A percentile compares a stretch with the other conserved stretches of the same genome.
Conservation (phyloP, 2,329 filamentous ascomycete species). For the Botrytis deweyae region DNA sequence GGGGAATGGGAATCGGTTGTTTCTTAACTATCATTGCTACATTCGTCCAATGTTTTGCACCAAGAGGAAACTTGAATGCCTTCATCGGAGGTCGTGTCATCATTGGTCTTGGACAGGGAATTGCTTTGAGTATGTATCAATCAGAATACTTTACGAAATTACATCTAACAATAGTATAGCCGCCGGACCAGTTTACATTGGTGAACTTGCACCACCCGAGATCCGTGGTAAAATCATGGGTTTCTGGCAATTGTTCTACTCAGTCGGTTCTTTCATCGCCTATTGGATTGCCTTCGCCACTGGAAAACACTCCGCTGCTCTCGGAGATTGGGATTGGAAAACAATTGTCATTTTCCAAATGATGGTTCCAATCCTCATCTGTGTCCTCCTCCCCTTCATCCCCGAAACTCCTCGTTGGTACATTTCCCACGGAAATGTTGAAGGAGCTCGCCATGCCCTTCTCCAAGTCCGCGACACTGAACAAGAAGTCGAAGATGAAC, state of each 20-base stretch:
- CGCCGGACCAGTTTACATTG: conserved; percentile 66
- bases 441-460: conserved; percentile 47
- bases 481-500: conserved; percentile 60
- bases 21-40: conserved; percentile 66
- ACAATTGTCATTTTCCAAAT: conserved; percentile 73
- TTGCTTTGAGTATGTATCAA: conserved; percentile 55
- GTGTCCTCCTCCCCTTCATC: conserved; percentile 61
- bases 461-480: conserved; percentile 61
- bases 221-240: conserved; percentile 68
- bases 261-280: conserved; percentile 47
- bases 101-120: conserved; percentile 68
- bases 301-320: conserved; percentile 26
- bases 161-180: conserved; percentile 4
- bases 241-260: conserved; percentile 69
- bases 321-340: conserved; percentile 70
- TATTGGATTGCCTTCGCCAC: conserved; percentile 35
- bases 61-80: conserved; percentile 57
- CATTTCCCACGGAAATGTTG: conserved; percentile 57
- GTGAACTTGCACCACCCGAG: conserved; percentile 62
- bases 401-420: conserved; percentile 70
- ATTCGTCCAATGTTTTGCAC: conserved; percentile 66
- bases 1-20: conserved; percentile 65
- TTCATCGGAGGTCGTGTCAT: conserved; percentile 69
- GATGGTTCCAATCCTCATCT: conserved; percentile 62
- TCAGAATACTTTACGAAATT: neutral